Base-by-base conservation (phyloP, 1,139 yeast genomes). In the Lodderomyces jiufengensis region DNA sequence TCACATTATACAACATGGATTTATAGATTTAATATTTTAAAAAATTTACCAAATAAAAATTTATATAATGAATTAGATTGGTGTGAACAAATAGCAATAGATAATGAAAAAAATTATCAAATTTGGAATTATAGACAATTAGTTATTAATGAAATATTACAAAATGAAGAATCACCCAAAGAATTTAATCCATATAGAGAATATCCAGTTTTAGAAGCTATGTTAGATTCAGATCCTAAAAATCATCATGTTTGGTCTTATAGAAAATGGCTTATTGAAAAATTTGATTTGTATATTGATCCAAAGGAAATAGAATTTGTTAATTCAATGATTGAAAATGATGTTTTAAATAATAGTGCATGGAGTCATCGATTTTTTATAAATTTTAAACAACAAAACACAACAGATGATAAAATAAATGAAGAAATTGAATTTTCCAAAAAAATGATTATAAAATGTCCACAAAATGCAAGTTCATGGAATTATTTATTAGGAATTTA, bases 201-300 rank as follows among this genome's bases (percentile, higher is more conserved):
- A 50, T 69, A 68, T 40, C 82, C 84, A 3, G 64, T 86, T 12
- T 62, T 84, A 34, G 70, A 71, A 32, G 61, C 75, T 30, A 83
- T 90, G 82, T 61, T 92, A 9, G 76, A 73, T 15, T 82, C 79
- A 31, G 99, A 92, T 52, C 59, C 81, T 10, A 92, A 92, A 55
- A 92, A 92, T 62, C 95, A 92, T 56, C 99, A 92, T 53, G 96
- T 90, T 5, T 92, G 98, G 98, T 77, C 95, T 1, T 87, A 88
- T 51, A 62, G 90, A 37, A 82, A 83, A 49, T 88, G 97, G 96
- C 61, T 83, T 14, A 80, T 84, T 13, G 66, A 68, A 24, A 66
- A 63, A 45, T 80, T 80, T 48, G 55, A 64, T 2, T 63, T 77
- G 32, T 77, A 57, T 50, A 51, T 59, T 21, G 63, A 64, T 36